These are phyloP conservation scores for Letharia lupina DNA, from an alignment of 495 filamentous ascomycete species.

Conservation along the genomic window DNA sequence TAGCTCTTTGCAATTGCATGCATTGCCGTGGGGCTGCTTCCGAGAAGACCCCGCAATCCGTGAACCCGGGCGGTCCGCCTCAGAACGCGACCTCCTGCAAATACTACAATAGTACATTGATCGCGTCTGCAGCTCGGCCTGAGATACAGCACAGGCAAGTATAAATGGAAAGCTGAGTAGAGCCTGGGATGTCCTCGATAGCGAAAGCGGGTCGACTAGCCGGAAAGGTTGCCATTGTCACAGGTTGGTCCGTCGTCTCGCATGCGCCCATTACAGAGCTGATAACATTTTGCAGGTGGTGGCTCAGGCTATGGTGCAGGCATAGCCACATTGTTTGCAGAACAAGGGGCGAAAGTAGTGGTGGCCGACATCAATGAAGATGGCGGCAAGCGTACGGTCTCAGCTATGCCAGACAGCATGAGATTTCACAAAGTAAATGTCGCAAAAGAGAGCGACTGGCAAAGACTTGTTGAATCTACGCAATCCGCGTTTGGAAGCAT, in stretches of 20 bases:
- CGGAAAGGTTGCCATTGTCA: constrained; percentile 43
- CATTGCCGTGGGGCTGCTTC: not conserved
- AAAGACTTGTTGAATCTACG: constrained; percentile 37
- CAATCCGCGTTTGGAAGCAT: constrained; percentile 43
- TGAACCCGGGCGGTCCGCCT: not conserved
- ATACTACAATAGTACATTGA: not conserved
- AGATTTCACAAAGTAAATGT: constrained; percentile 45
- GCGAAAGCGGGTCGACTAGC: constrained; percentile 28
- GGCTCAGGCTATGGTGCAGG: constrained; percentile 53
- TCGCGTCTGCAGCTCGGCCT: not conserved
- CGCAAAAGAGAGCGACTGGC: constrained; percentile 44
- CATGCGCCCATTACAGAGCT: not conserved
- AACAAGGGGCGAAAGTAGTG: constrained; percentile 50
- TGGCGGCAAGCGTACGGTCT: constrained; percentile 40
- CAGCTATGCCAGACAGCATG: constrained; percentile 34
- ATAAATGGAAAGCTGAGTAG: constrained; percentile 5
- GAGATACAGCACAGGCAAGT: not conserved
- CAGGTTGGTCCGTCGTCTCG: constrained; percentile 12
- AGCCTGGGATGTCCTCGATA: constrained; percentile 9
- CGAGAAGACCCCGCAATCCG: not conserved
- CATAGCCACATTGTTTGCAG: constrained; percentile 47
- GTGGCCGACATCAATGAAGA: constrained; percentile 51
- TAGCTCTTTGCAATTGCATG: not conserved
- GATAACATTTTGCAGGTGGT: constrained; percentile 32
- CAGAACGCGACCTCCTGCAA: not conserved